A percentile compares a stretch with the other conserved stretches of the same genome.
Evolutionary conservation across 345 rosid species (phyloP).

Genomic region (Erodium maritimum): DNA sequence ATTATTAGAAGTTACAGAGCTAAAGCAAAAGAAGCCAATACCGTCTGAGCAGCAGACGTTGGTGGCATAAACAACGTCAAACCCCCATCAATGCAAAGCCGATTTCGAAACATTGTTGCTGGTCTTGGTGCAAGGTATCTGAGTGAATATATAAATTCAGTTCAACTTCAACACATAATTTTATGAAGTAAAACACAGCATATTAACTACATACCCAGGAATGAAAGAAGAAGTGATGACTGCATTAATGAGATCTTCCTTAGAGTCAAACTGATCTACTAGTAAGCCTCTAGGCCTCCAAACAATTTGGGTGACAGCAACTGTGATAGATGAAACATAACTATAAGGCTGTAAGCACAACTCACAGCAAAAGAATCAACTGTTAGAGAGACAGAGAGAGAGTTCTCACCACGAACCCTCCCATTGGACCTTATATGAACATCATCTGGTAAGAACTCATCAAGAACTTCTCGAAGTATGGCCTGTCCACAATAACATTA

Average conservation of each 20-base stretch:
- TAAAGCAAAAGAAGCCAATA: conserved; percentile 11
- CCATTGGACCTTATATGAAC: conserved; percentile 69
- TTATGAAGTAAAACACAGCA: neutral
- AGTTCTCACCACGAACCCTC: conserved; percentile 71
- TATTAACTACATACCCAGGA: conserved; percentile 52
- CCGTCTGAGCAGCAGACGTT: conserved; percentile 82
- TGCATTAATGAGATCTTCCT: conserved; percentile 79
- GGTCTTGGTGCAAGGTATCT: conserved; percentile 94
- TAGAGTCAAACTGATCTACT: conserved; percentile 95
- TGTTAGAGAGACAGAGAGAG: neutral
- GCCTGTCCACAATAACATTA: conserved; percentile 30
- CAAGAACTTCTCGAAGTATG: conserved; percentile 63
- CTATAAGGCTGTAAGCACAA: neutral
- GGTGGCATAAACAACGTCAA: conserved; percentile 95
- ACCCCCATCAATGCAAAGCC: conserved; percentile 90
- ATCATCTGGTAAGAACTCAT: conserved; percentile 69
- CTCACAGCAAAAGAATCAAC: neutral
- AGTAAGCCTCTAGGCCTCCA: conserved; percentile 88
- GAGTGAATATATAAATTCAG: conserved; percentile 13
- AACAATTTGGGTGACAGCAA: conserved; percentile 88
- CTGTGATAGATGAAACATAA: conserved; percentile 26
- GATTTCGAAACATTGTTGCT: conserved; percentile 74
- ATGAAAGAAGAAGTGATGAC: conserved; percentile 80
- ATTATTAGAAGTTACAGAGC: too few relatives aligned
- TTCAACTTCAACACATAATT: conserved; percentile 9